phyloP scores from a whole-genome alignment of 805 yeast genomes.

The Metschnikowia similis region DNA sequence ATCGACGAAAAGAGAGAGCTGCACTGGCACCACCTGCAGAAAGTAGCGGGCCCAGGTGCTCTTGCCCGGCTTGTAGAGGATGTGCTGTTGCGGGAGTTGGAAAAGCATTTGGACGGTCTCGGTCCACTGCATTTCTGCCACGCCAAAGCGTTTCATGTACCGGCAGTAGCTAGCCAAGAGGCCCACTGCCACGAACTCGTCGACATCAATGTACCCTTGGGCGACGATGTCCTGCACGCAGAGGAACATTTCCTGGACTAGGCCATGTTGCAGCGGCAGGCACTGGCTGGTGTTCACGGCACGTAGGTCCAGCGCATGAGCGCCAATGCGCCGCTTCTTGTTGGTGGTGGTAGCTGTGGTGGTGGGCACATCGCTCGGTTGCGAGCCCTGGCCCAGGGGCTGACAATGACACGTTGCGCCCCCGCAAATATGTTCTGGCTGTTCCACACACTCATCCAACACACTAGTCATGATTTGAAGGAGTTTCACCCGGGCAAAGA shows the following conservation, averaged over 20 bases:
- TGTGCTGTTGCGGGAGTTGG: constrained; percentile 20
- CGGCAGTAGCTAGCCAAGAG: constrained; percentile 22
- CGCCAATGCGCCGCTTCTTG: too few relatives aligned
- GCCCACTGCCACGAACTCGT: constrained; percentile 26
- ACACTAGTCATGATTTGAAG: constrained; percentile 16
- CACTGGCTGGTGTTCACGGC: too few relatives aligned
- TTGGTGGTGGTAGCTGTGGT: too few relatives aligned
- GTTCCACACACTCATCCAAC: constrained; percentile 4
- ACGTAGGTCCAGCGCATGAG: too few relatives aligned
- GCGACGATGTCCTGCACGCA: constrained; percentile 19
- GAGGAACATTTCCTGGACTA: constrained; percentile 12
- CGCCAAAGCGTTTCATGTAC: not conserved
- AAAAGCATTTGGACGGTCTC: constrained; percentile 20
- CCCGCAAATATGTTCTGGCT: not conserved
- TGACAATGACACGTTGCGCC: too few relatives aligned
- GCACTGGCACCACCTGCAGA: constrained; percentile 19
- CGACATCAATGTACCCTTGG: constrained; percentile 29
- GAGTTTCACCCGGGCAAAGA: constrained; percentile 33
- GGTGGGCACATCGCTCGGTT: not conserved
- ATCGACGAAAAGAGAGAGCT: constrained; percentile 7
- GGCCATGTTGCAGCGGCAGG: not conserved
- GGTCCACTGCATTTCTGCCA: constrained; percentile 21
- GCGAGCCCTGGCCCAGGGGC: not conserved
- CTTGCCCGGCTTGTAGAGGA: constrained; percentile 25
- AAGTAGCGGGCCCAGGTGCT: constrained; percentile 27